These are phyloP conservation scores for Aspergillus fructus DNA, from an alignment of 2,329 filamentous ascomycete species.

Conservation along the genomic window DNA sequence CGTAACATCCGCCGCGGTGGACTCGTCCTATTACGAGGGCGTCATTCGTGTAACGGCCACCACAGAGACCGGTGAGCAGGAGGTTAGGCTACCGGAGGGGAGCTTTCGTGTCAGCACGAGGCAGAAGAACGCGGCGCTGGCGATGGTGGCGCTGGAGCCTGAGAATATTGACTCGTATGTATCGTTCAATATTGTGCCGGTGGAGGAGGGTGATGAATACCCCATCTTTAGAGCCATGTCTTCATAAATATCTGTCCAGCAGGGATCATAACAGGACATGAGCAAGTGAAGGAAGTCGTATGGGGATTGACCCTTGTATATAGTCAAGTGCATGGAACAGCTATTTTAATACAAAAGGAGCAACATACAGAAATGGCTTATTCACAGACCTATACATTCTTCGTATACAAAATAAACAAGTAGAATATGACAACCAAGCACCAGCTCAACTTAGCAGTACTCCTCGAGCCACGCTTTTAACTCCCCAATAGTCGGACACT, in stretches of 20 bases:
- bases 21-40: slow-evolving; percentile 5
- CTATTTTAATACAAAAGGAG: too few species aligned
- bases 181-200: slow-evolving; percentile 8
- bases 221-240: slow-evolving; percentile 1
- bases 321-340: too few species aligned
- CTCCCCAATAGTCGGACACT: slow-evolving; percentile 23
- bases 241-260: too few species aligned
- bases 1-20: not conserved
- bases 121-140: slow-evolving; percentile 7
- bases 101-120: slow-evolving; percentile 7
- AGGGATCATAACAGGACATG: too few species aligned
- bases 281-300: too few species aligned
- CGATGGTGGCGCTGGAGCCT: slow-evolving; percentile 8
- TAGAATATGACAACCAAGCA: too few species aligned
- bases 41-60: slow-evolving; percentile 4
- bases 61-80: not conserved
- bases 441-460: not conserved
- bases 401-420: too few species aligned
- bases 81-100: not conserved
- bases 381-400: too few species aligned
- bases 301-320: too few species aligned
- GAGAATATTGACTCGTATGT: slow-evolving; percentile 12
- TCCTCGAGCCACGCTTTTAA: slow-evolving; percentile 18
- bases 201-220: slow-evolving; percentile 5
- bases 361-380: too few species aligned